Conservation (phyloP, 768 basidiomycete species). For the Rhodotorula diobovata region DNA sequence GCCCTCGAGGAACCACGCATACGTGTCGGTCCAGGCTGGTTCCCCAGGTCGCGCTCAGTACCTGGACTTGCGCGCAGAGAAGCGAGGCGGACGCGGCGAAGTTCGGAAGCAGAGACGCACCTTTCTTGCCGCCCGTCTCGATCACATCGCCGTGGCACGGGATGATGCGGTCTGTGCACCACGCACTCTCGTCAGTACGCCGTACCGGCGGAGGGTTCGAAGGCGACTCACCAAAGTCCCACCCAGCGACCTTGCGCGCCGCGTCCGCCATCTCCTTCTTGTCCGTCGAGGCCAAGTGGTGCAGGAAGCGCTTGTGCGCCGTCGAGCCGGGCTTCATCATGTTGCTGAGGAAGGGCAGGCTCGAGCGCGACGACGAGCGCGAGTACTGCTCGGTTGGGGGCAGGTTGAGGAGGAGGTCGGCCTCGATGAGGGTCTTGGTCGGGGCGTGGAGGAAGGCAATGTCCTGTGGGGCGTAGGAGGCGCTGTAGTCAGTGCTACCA, state of each 20-base stretch:
- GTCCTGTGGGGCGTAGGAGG: conserved; percentile 65
- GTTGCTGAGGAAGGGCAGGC: conserved; percentile 26
- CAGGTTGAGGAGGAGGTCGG: conserved; percentile 78
- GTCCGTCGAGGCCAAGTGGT: conserved; percentile 44
- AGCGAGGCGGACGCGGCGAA: background rate
- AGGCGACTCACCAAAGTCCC: conserved; percentile 58
- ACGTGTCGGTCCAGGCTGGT: conserved; percentile 29
- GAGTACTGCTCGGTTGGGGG: conserved; percentile 60
- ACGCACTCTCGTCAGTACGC: background rate
- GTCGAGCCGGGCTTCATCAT: conserved; percentile 38
- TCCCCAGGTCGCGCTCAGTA: no score
- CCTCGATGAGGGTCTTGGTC: conserved; percentile 69
- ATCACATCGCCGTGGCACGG: conserved; percentile 58
- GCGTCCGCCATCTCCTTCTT: conserved; percentile 58
- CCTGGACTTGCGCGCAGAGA: no score
- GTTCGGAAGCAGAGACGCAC: conserved; percentile 34
- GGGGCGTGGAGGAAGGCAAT: conserved; percentile 72
- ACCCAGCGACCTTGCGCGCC: conserved; percentile 61
- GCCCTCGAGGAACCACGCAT: conserved; percentile 1
- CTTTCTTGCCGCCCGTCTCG: conserved; percentile 58
- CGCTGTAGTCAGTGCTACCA: conserved; percentile 53
- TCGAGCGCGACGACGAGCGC: conserved; percentile 32
- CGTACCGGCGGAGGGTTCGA: background rate
- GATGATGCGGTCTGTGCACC: conserved; percentile 45
- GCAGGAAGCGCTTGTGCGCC: conserved; percentile 44